Evolutionary conservation across 2,329 filamentous ascomycete genomes (phyloP).

Genomic region (Endoconidiophora laricicola): DNA sequence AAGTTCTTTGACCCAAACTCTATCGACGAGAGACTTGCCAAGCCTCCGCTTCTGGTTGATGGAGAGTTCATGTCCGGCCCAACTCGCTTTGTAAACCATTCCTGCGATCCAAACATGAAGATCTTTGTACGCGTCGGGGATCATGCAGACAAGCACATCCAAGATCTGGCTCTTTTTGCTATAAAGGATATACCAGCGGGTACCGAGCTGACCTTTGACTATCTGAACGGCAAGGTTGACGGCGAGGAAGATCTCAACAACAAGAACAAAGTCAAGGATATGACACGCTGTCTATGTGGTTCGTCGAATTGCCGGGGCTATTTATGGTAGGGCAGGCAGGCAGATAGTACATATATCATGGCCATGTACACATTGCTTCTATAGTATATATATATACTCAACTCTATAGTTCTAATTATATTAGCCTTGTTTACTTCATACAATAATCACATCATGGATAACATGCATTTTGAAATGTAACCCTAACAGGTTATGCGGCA

Average conservation of each 20-base stretch:
- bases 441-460: too few relatives aligned
- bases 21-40: conserved; percentile 37
- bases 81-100: conserved; percentile 71
- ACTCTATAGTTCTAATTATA: too few relatives aligned
- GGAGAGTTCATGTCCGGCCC: conserved; percentile 66
- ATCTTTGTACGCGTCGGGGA: conserved; percentile 69
- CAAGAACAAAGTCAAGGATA: conserved; percentile 28
- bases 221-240: conserved; percentile 47
- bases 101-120: conserved; percentile 60
- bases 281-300: conserved; percentile 46
- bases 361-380: not conserved
- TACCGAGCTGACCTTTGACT: conserved; percentile 66
- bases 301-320: conserved; percentile 50
- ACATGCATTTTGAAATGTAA: too few relatives aligned
- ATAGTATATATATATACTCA: not conserved
- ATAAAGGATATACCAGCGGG: conserved; percentile 45
- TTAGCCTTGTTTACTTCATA: too few relatives aligned
- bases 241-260: conserved; percentile 28
- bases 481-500: too few relatives aligned
- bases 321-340: conserved; percentile 36
- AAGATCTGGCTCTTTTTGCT: conserved; percentile 64
- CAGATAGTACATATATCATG: too few relatives aligned
- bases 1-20: conserved; percentile 51
- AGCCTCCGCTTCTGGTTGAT: conserved; percentile 42
- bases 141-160: conserved; percentile 55